A percentile compares a stretch with the other conserved stretches of the same genome.
Conservation (phyloP, 768 basidiomycete species). For the Pilatotrama ljubarskyi region DNA sequence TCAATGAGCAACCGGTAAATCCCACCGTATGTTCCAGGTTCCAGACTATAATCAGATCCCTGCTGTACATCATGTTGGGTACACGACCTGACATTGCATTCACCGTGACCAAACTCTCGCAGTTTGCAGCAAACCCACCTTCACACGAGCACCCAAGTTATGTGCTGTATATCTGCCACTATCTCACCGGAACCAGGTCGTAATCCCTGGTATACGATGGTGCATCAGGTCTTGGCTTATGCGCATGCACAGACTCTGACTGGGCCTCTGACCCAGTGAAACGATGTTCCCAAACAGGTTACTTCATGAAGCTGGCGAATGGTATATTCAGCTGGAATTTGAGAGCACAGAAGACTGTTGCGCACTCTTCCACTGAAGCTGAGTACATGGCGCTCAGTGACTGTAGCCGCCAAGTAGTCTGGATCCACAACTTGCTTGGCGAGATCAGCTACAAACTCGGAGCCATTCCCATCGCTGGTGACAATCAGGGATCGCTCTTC, state of each 20-base stretch:
- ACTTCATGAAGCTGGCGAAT: conserved; percentile 1
- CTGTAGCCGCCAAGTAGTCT: conserved; percentile 1
- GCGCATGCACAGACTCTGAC: conserved; percentile 4
- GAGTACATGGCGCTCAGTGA: conserved; percentile 6
- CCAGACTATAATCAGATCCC: too few relatives aligned
- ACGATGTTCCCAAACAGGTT: conserved; percentile 4
- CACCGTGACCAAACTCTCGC: conserved; percentile 35
- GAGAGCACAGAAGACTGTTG: not conserved
- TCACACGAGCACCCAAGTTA: conserved; percentile 2
- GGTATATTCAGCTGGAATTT: conserved; percentile 3
- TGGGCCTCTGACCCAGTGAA: conserved; percentile 3
- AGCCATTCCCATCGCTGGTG: not conserved
- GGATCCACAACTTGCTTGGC: not conserved
- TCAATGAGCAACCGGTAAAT: too few relatives aligned
- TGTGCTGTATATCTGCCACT: not conserved
- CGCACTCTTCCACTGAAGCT: conserved; percentile 5
- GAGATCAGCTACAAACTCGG: conserved; percentile 2
- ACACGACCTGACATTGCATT: conserved; percentile 42
- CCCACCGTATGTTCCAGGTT: too few relatives aligned
- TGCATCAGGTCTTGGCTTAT: not conserved
- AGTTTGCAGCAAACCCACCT: conserved; percentile 38
- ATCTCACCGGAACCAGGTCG: conserved; percentile 3
- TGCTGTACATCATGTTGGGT: conserved; percentile 12
- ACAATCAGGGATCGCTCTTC: conserved; percentile 10
- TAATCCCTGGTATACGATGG: conserved; percentile 4